Conservation (phyloP, 2,329 filamentous ascomycete genomes). For the Penicillium thymicola region DNA sequence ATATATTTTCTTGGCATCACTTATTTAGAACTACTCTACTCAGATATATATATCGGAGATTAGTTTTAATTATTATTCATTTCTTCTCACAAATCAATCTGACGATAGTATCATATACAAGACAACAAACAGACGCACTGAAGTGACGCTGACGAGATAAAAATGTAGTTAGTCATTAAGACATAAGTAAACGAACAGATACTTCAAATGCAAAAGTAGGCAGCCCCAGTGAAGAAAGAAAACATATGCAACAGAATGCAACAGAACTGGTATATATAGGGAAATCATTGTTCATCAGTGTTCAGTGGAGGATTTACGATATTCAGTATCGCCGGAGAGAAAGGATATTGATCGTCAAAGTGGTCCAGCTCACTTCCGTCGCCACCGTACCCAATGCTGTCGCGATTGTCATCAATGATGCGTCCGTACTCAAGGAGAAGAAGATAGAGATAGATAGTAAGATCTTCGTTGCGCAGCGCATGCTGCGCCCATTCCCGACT, state of each 20-base stretch:
- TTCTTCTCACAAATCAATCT: background rate
- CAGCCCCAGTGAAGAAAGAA: background rate
- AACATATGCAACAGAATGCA: background rate
- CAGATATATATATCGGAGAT: background rate
- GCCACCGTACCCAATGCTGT: conserved; percentile 55
- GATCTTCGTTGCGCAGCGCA: conserved; percentile 49
- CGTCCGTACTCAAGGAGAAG: conserved; percentile 56
- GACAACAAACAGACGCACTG: background rate
- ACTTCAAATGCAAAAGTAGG: background rate
- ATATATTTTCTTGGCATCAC: accelerated
- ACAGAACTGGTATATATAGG: background rate
- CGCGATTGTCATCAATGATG: conserved; percentile 62
- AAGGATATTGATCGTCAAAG: conserved; percentile 15
- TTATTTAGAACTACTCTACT: accelerated
- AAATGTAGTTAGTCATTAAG: background rate
- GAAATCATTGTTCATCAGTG: background rate
- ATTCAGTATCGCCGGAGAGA: conserved; percentile 5
- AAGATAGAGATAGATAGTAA: conserved; percentile 55
- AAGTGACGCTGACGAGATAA: background rate
- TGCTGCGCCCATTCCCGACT: conserved; percentile 38
- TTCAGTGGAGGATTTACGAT: background rate
- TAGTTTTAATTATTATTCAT: no score
- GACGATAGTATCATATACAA: no score
- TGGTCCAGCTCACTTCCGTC: conserved; percentile 24
- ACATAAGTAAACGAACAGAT: background rate